Base-by-base conservation (phyloP, 768 basidiomycete species). In the Kwoniella heveanensis region DNA sequence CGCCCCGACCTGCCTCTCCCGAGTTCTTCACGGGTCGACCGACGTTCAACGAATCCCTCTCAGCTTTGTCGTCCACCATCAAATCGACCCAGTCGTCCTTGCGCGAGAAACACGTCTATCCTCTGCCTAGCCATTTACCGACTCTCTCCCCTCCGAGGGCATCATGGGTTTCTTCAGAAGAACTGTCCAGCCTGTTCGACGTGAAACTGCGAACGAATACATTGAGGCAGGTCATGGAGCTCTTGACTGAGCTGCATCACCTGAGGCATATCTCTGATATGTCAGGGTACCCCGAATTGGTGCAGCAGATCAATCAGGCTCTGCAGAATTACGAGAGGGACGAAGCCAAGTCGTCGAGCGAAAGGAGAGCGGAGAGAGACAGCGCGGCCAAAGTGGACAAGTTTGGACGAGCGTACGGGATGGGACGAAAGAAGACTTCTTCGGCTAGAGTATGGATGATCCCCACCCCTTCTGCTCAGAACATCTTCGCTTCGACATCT, bases 371-470 rank as follows among this genome's bases (percentile, higher is more conserved):
- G 54, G 32, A 49, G 81, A 84, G 80, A 83, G 70, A 86, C 85
- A 85, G 67, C 87, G 88, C 72, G 82, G 83, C 8, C 85, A 76
- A 82, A 25, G 80, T 91, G 56, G 94, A 97, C 78, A 82, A 84
- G 49, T 84, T 85, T 60, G 91, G 92, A n/a, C 84, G 94, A 62
- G 87, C 88, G n/a, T 91, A 91, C 75, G 90, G 90, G 0, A 75
- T 89, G 53, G 94, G 94, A 39, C 85, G 87, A 80, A 85, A 94
- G 68, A 98, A 98, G 81, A 91, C 91, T 64, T 91, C 90, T 70
- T 83, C 88, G 0, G 92, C 94, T 36, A 85, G 91, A 39, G 92
- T 94, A 9, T 98, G 94, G 94, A 89, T 95, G 83, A 89, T 96
- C 64, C 76, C 78, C 13, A 62, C 64, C 60, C 17, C 60, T 60